A percentile compares a stretch with the other conserved stretches of the same genome.
phyloP scores from a whole-genome alignment of 192 early-diverging fungal species.

The Backusella circina region DNA sequence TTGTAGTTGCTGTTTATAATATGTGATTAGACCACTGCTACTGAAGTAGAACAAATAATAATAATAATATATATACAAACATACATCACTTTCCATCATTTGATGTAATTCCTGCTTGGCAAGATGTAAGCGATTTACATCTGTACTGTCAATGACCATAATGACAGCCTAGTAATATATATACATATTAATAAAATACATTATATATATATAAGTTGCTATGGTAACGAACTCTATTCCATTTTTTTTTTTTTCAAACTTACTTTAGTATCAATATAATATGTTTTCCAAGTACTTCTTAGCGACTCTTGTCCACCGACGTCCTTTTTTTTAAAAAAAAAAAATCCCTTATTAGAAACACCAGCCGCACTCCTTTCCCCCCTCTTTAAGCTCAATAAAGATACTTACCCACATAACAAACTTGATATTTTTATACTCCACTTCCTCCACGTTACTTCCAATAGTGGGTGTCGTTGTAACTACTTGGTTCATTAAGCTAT shows the following conservation, averaged over 20 bases:
- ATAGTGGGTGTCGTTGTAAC: slow-evolving; percentile 68
- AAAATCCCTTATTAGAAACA: background rate
- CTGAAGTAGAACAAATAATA: background rate
- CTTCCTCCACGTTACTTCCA: slow-evolving; percentile 69
- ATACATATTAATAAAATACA: background rate
- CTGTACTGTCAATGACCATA: slow-evolving; percentile 72
- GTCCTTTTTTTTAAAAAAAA: slow-evolving; percentile 44
- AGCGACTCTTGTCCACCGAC: slow-evolving; percentile 62
- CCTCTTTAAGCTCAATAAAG: too few species aligned
- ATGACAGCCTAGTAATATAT: slow-evolving; percentile 49
- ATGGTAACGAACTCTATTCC: background rate
- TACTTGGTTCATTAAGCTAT: slow-evolving; percentile 55
- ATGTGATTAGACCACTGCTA: too few species aligned
- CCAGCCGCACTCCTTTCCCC: background rate
- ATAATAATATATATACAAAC: background rate
- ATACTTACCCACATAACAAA: slow-evolving; percentile 68
- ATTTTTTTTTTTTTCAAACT: too few species aligned
- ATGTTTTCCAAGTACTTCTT: slow-evolving; percentile 62
- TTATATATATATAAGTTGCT: too few species aligned
- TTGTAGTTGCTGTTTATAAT: slow-evolving; percentile 41
- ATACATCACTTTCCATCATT: slow-evolving; percentile 68
- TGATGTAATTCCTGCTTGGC: slow-evolving; percentile 58
- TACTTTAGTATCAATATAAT: slow-evolving; percentile 61
- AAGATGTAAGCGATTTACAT: slow-evolving; percentile 57
- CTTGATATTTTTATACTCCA: slow-evolving; percentile 66